Evolutionary conservation across 1,139 yeast genomes (phyloP), one percentile per base, ranked within the genome.

Genomic region (Geotrichum bryndzae): DNA sequence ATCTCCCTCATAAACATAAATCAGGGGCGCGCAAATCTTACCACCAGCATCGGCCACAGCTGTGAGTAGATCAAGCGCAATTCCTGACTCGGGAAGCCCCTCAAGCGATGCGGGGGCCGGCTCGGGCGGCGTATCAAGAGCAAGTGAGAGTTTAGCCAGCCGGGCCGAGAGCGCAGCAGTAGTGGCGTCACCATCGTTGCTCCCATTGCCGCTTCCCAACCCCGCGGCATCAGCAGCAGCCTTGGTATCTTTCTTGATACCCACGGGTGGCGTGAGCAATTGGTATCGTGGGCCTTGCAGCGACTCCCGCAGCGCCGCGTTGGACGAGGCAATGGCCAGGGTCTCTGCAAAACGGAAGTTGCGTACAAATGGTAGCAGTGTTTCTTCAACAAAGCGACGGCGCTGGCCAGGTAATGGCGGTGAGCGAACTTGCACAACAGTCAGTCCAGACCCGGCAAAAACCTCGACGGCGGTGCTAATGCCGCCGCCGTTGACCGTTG

Each of bases 1-100:
- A 73, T 91, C 97, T 38, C 98, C 97, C 72, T 92, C 97, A 70
- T 89, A 90, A 1, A 87, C 95, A 70, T 80, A 86, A 23, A 84
- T 78, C 23, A 73, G 72, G 1, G 74, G 59, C 3, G 70, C 65
- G 55, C 69, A 64, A 3, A 62, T 62, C 38, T 63, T 57, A 2
- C 69, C 66, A 3, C 69, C 48, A 1, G 65, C 68, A 54, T 54
- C 45, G 29, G 61, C 55, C 27, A 66, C 61, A 31, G 57, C 23
- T 38, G 48, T 46, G 31, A 74, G 62, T 1, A 72, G 67, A 46
- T 72, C 74, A 4, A 66, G 57, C 2, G 68, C 67, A 45, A 69
- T 68, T 2, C 77, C 77, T 1, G 75, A 67, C 41, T 72, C 77
- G 1, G 72, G 72, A 27, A 73, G 63, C n/a, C 56, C 48, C 18